Evolutionary conservation across 2,329 filamentous ascomycete genomes (phyloP).

Genomic region (Venturiaceae sp.): DNA sequence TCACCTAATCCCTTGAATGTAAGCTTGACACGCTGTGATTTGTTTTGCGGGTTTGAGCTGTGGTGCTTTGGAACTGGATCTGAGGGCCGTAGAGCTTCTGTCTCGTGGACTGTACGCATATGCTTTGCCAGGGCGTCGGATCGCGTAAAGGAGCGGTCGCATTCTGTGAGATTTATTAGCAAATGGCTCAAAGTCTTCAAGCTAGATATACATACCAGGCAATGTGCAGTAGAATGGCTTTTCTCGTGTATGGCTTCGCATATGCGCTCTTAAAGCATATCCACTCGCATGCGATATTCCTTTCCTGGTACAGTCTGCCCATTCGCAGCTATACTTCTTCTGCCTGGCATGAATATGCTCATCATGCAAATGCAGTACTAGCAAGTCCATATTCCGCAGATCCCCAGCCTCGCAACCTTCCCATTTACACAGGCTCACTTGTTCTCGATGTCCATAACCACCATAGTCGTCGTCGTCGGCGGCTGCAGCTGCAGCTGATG

Average conservation of each 20-base stretch:
- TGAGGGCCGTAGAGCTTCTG: slow-evolving; percentile 73
- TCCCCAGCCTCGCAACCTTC: slow-evolving; percentile 39
- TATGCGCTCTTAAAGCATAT: slow-evolving; percentile 92
- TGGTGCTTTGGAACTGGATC: slow-evolving; percentile 62
- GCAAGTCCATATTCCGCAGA: slow-evolving; percentile 40
- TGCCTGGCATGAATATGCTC: slow-evolving; percentile 88
- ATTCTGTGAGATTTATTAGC: slow-evolving; percentile 50
- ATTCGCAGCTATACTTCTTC: slow-evolving; percentile 98
- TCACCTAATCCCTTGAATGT: slow-evolving; percentile 27
- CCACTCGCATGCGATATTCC: slow-evolving; percentile 88
- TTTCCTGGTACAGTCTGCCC: slow-evolving; percentile 81
- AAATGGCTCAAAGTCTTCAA: neutral
- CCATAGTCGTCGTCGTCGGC: slow-evolving; percentile 31
- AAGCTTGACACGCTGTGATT: slow-evolving; percentile 33
- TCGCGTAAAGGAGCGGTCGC: slow-evolving; percentile 90
- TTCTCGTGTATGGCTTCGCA: slow-evolving; percentile 95
- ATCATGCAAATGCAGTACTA: slow-evolving; percentile 55
- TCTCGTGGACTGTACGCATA: slow-evolving; percentile 98
- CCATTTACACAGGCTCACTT: slow-evolving; percentile 40
- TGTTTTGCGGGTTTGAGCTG: slow-evolving; percentile 34
- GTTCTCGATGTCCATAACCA: slow-evolving; percentile 22
- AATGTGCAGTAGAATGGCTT: slow-evolving; percentile 97
- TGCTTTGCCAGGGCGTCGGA: slow-evolving; percentile 96
- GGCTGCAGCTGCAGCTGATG: neutral
- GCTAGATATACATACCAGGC: slow-evolving; percentile 53